Conservation (phyloP, 805 yeast species). For the Kazachstania kunashirensis region DNA sequence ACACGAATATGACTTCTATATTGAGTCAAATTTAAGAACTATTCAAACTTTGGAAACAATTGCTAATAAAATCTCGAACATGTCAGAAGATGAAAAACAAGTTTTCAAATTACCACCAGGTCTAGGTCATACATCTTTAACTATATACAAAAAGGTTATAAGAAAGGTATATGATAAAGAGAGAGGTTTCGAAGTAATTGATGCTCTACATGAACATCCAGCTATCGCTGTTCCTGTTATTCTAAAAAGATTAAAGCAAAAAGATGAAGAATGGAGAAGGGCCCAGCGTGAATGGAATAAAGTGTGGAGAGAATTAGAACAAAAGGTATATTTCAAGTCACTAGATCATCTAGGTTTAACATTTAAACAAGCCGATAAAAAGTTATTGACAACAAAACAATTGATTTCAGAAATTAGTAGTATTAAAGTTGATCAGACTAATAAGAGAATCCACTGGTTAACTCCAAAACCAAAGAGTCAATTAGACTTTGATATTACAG, state of each 20-base stretch:
- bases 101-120: constrained; percentile 85
- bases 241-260: constrained; percentile 84
- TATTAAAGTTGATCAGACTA: constrained; percentile 82
- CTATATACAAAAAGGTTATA: constrained; percentile 88
- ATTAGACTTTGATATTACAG: constrained; percentile 53
- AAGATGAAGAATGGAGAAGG: constrained; percentile 97
- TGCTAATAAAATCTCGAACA: constrained; percentile 84
- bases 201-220: constrained; percentile 91
- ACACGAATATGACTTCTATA: constrained; percentile 90
- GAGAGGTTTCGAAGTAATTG: constrained; percentile 91
- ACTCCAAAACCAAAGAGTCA: constrained; percentile 79
- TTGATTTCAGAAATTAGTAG: constrained; percentile 86
- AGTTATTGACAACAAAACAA: constrained; percentile 80
- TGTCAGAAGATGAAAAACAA: constrained; percentile 85
- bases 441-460: constrained; percentile 74
- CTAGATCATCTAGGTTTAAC: constrained; percentile 92
- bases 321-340: constrained; percentile 85
- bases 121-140: constrained; percentile 79
- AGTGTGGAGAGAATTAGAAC: constrained; percentile 97
- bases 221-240: constrained; percentile 92
- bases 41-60: constrained; percentile 93
- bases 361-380: constrained; percentile 94
- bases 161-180: constrained; percentile 89
- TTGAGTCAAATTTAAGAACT: constrained; percentile 90
- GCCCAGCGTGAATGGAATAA: constrained; percentile 98